phyloP scores from a whole-genome alignment of 2,329 filamentous ascomycete genomes.

The Fusarium neocosmosporiellum region DNA sequence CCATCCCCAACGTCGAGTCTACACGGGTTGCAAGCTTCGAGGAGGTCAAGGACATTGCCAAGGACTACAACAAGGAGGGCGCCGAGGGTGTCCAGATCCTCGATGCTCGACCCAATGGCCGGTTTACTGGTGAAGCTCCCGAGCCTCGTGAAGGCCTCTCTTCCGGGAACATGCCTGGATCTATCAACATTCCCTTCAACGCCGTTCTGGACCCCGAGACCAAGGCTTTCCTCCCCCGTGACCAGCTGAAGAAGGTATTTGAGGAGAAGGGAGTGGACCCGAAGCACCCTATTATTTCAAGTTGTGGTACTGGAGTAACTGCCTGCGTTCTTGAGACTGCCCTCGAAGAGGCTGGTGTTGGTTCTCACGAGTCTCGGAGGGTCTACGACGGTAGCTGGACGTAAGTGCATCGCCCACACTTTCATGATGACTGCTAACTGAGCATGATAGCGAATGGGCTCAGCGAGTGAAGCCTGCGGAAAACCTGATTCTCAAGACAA shows the following conservation, averaged over 20 bases:
- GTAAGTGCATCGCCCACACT: slow-evolving; percentile 65
- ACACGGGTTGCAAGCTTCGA: slow-evolving; percentile 82
- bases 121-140: slow-evolving; percentile 84
- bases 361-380: slow-evolving; percentile 72
- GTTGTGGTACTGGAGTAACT: slow-evolving; percentile 94
- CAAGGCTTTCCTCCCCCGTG: slow-evolving; percentile 80
- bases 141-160: slow-evolving; percentile 89
- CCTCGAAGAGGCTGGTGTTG: slow-evolving; percentile 81
- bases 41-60: slow-evolving; percentile 80
- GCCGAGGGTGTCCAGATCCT: slow-evolving; percentile 86
- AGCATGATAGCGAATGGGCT: slow-evolving; percentile 70
- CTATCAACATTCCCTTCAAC: slow-evolving; percentile 83
- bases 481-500: slow-evolving; percentile 69
- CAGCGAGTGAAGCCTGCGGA: slow-evolving; percentile 72
- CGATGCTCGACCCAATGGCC: slow-evolving; percentile 83
- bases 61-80: slow-evolving; percentile 84
- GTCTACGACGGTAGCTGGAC: slow-evolving; percentile 99
- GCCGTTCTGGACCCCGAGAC: slow-evolving; percentile 84
- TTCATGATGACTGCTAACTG: slow-evolving; percentile 32
- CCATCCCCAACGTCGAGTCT: slow-evolving; percentile 69
- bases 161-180: slow-evolving; percentile 92
- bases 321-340: slow-evolving; percentile 92
- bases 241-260: slow-evolving; percentile 81
- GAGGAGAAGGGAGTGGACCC: slow-evolving; percentile 83
- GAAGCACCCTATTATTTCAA: slow-evolving; percentile 83